Percentiles rank a stretch among this genome's conserved stretches.
phyloP scores from a whole-genome alignment of 768 basidiomycete species.

The Suillus spraguei region DNA sequence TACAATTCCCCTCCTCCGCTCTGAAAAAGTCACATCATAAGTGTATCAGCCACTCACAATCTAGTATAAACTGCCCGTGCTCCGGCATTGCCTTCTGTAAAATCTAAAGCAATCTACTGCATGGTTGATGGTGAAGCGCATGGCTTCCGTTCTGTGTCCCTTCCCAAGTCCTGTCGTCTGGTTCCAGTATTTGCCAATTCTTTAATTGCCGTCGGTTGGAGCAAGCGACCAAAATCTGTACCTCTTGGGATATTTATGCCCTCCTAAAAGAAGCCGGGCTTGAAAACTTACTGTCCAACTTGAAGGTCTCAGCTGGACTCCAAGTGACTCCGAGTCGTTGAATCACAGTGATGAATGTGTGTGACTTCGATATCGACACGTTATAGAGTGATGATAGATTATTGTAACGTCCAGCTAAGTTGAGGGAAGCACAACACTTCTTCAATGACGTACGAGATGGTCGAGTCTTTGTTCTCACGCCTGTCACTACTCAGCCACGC shows the following conservation, averaged over 20 bases:
- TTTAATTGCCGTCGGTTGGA: no score
- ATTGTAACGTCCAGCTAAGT: background rate
- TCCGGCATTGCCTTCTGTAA: conserved; percentile 36
- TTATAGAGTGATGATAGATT: background rate
- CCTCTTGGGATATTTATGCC: background rate
- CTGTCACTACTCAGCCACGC: background rate
- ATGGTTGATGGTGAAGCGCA: conserved; percentile 37
- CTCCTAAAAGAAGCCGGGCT: background rate
- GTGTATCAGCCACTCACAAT: conserved; percentile 30
- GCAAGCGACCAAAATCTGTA: no score
- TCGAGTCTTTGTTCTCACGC: background rate
- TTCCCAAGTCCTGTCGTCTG: conserved; percentile 15
- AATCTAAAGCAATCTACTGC: conserved; percentile 38
- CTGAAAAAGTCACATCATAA: background rate
- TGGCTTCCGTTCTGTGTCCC: conserved; percentile 38
- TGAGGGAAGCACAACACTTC: background rate
- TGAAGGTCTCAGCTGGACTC: no score
- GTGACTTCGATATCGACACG: background rate
- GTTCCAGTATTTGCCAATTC: no score
- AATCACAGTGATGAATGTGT: no score
- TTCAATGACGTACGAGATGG: background rate
- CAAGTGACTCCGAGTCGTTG: no score
- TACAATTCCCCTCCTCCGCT: no score
- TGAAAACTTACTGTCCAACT: background rate
- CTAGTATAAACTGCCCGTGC: conserved; percentile 37